Conservation (phyloP, 2,329 filamentous ascomycete genomes). For the Sporothrix protearum region DNA sequence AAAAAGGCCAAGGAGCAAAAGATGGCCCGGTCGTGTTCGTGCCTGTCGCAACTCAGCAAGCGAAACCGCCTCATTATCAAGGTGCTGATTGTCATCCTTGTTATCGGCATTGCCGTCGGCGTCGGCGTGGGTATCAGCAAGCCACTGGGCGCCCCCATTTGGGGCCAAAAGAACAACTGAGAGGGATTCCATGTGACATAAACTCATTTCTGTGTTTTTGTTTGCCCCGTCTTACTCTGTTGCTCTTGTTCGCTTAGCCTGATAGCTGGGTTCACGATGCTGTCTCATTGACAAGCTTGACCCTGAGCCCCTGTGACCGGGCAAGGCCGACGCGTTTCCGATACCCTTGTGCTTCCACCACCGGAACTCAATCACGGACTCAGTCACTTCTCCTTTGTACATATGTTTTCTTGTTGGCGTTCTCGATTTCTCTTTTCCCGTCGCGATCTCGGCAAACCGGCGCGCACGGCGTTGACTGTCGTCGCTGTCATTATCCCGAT, state of each 20-base stretch:
- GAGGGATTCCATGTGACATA: background rate
- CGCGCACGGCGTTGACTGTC: background rate
- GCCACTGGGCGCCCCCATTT: slow-evolving; percentile 57
- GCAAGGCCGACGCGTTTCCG: background rate
- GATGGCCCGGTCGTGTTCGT: slow-evolving; percentile 50
- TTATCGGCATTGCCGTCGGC: slow-evolving; percentile 53
- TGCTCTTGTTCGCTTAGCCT: slow-evolving; percentile 3
- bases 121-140: slow-evolving; percentile 61
- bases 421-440: no score
- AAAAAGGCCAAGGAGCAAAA: slow-evolving; percentile 56
- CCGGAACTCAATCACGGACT: background rate
- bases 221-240: background rate
- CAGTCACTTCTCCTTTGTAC: background rate
- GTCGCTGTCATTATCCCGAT: background rate
- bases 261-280: background rate
- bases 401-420: background rate
- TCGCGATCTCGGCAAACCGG: no score
- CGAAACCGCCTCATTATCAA: slow-evolving; percentile 54
- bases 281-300: background rate
- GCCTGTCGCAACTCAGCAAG: slow-evolving; percentile 51
- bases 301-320: background rate
- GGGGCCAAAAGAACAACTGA: slow-evolving; percentile 34
- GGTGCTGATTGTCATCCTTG: slow-evolving; percentile 50
- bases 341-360: background rate
- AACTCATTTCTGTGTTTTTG: background rate